Evolutionary conservation across 192 early-diverging fungal species (phyloP), one percentile per base, ranked within the genome.

Genomic region (Podila verticillata): DNA sequence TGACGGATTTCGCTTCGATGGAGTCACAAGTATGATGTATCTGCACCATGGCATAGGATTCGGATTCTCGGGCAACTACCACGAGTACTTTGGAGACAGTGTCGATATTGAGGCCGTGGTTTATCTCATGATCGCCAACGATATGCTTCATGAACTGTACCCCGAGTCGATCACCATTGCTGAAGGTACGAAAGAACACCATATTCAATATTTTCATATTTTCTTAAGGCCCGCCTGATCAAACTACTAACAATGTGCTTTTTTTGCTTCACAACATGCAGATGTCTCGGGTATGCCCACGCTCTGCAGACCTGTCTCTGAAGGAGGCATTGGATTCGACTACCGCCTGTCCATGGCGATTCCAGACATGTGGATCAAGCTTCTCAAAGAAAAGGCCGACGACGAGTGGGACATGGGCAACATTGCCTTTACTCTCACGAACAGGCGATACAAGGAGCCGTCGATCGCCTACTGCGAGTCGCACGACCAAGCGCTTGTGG

Each of bases 281-380:
- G 97, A 98, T 84, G 97, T 98, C n/a, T 98, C 97, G 9, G 97
- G 97, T 48, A 97, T 98, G 97, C 97, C 97, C 29, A 93, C 94
- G 24, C 86, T 98, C 56, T 95, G 97, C 83, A 86, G 94, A 30
- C 85, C 93, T 17, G 89, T 95, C 1, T 48, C 60, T 4, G 96
- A 98, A 81, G 96, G 97, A 61, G 97, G 97, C 29, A 85, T 96
- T 30, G 97, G 97, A 0, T 98, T 98, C 72, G 97, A 98, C 81
- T 98, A 97, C 81, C 92, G 97, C n/a, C 85, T 98, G 35, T 92
- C 90, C 2, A 98, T 98, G 97, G 95, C 97, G 32, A 87, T 97
- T 47, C 97, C 97, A 1, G 97, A 98, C 84, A 98, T 96, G 94
- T 98, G 97, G 97, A 98, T 98, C 88, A 98, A 97, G 84, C 63